A percentile compares a stretch with the other conserved stretches of the same genome.
Conservation (phyloP, 169 alveolate genomes). For the Plasmodium coatneyi region DNA sequence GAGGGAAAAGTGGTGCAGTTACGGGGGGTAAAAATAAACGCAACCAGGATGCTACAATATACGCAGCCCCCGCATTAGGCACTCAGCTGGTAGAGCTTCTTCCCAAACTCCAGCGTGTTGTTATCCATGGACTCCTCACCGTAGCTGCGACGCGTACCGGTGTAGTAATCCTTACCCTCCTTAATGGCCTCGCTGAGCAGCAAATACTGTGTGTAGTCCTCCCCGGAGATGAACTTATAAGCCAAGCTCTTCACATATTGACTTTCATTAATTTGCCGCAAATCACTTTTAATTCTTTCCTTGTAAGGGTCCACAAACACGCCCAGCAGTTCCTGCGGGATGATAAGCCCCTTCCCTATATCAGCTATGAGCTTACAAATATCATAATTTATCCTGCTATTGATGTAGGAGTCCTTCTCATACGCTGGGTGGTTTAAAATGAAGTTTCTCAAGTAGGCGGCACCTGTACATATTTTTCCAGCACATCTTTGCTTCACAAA, state of each 20-base stretch:
- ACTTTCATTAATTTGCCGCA: slow-evolving; percentile 68
- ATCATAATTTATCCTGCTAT: slow-evolving; percentile 87
- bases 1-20: not conserved
- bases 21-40: not conserved
- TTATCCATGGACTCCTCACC: slow-evolving; percentile 55
- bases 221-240: slow-evolving; percentile 63
- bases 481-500: slow-evolving; percentile 85
- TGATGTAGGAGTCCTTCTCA: slow-evolving; percentile 88
- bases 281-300: slow-evolving; percentile 57
- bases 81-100: slow-evolving; percentile 46
- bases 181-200: slow-evolving; percentile 39
- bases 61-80: not conserved
- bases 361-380: slow-evolving; percentile 72
- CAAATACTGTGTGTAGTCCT: slow-evolving; percentile 54
- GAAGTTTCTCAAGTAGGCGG: slow-evolving; percentile 89
- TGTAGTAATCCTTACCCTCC: slow-evolving; percentile 35
- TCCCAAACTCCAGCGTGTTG: slow-evolving; percentile 46
- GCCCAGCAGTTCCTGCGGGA: slow-evolving; percentile 57
- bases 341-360: slow-evolving; percentile 65
- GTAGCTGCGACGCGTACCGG: slow-evolving; percentile 12
- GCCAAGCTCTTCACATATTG: slow-evolving; percentile 49
- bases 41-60: not conserved
- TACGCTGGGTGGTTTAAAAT: slow-evolving; percentile 90
- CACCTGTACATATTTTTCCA: slow-evolving; percentile 92
- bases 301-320: slow-evolving; percentile 73